These are phyloP conservation scores for Turnera subulata DNA, from an alignment of 345 rosid genomes.

Conservation along the genomic window DNA sequence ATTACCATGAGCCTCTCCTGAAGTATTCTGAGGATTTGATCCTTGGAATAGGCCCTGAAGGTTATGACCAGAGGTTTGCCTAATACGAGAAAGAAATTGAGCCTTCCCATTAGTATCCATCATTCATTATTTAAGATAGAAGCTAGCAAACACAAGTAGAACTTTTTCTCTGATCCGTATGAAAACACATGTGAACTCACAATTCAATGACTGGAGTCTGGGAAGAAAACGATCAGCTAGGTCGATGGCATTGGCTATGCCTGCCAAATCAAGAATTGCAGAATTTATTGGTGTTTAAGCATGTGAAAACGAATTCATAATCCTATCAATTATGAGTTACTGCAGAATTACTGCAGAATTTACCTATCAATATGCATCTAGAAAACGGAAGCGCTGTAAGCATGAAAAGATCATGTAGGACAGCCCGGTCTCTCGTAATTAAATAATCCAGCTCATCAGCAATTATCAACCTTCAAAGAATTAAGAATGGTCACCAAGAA, in stretches of 20 bases:
- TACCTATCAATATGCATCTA: constrained; percentile 80
- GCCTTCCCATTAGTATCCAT: constrained; percentile 9
- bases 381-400: constrained; percentile 81
- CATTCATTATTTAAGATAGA: too few relatives aligned
- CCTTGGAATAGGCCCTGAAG: constrained; percentile 73
- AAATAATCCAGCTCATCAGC: constrained; percentile 91
- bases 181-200: constrained; percentile 35
- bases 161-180: not conserved
- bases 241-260: constrained; percentile 89
- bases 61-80: constrained; percentile 85
- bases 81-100: constrained; percentile 19
- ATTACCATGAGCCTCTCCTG: constrained; percentile 80
- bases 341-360: too few relatives aligned
- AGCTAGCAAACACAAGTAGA: too few relatives aligned
- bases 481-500: not conserved
- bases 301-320: too few relatives aligned
- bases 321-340: too few relatives aligned
- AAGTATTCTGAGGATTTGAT: constrained; percentile 69
- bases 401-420: constrained; percentile 92
- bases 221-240: constrained; percentile 92
- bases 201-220: constrained; percentile 66
- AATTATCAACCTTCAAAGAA: constrained; percentile 56
- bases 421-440: constrained; percentile 75
- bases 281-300: not conserved
- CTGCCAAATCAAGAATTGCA: constrained; percentile 33